Evolutionary conservation across 331 rosid genomes (phyloP), one percentile per base, ranked within the genome.

Genomic region (Ulmus americana): DNA sequence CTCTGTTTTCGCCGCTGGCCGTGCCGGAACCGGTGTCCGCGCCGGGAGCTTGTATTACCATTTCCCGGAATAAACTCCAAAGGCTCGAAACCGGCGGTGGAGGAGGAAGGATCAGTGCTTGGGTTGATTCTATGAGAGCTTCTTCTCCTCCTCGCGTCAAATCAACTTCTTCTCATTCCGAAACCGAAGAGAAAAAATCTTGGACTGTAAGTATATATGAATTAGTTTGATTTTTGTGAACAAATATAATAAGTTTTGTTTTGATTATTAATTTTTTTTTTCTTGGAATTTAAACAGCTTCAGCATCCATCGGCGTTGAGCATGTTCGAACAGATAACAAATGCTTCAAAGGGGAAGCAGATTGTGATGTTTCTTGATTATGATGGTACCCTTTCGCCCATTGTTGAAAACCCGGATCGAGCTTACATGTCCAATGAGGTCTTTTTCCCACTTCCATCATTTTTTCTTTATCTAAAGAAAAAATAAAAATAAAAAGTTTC

Each of bases 351-450:
- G 73, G 95, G 95, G n/a, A 92, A 89, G 45, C 79, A 87, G 61
- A 78, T 89, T 14, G 88, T 87, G 10, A 57, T 86, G 77, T 92
- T 92, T 75, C 86, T 92, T 28, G 98, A 92, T 79, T 92, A 92
- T 3, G 98, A 92, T 70, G 98, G 98, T 14, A 92, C 98, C 48
- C 98, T 92, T 12, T 86, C 98, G 6, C 98, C 91, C 0, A 92
- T 92, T 54, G 98, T 92, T 16, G 65, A 87, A 50, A 86, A 92
- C 73, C 98, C 98, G 3, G 95, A 92, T 68, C 72, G 64, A 76
- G 98, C 98, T 51, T 85, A 82, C 83, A 92, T 92, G 95, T 77
- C 91, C 41, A 74, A 59, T 63, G 84, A 89, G 98, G 98, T 92
- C 74, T 42, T 2, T 13, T 40, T 8, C 55, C 55, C 5, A 1